Evolutionary conservation across 192 early-diverging fungal genomes (phyloP).

Genomic region (Glomus cerebriforme): DNA sequence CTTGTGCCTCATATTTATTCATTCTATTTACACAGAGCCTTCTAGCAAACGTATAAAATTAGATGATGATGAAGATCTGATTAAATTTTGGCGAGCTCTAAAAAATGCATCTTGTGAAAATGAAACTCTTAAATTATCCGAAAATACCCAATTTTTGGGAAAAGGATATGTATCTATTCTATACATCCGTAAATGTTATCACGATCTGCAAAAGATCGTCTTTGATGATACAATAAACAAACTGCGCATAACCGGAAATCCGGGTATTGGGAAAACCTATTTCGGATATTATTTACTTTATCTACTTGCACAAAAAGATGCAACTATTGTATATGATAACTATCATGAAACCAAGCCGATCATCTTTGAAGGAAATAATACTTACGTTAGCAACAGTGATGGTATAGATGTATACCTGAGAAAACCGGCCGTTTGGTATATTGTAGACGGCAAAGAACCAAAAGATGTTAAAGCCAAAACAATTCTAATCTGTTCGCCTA

Average conservation of each 20-base stretch:
- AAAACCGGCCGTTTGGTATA: slow-evolving; percentile 1
- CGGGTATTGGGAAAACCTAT: slow-evolving; percentile 23
- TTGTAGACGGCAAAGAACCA: slow-evolving; percentile 12
- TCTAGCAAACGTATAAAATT: too few species aligned
- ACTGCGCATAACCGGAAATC: slow-evolving; percentile 14
- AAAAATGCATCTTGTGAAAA: background rate
- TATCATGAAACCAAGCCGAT: background rate
- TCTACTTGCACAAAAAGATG: background rate
- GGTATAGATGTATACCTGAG: background rate
- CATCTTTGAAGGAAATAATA: background rate
- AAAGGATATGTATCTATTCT: background rate
- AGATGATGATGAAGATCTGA: background rate
- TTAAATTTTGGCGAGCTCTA: slow-evolving; percentile 9
- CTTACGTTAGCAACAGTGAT: background rate
- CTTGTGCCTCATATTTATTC: too few species aligned
- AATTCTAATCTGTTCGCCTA: slow-evolving; percentile 24
- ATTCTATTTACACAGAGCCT: too few species aligned
- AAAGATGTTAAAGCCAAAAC: background rate
- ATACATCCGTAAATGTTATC: slow-evolving; percentile 22
- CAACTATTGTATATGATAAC: slow-evolving; percentile 12
- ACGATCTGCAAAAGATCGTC: background rate
- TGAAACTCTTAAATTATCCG: background rate
- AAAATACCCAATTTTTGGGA: background rate
- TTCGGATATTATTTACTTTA: slow-evolving; percentile 23
- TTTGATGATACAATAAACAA: background rate